Evolutionary conservation across 352 stramenopile species (phyloP).

Genomic region (Phytophthora vignae): DNA sequence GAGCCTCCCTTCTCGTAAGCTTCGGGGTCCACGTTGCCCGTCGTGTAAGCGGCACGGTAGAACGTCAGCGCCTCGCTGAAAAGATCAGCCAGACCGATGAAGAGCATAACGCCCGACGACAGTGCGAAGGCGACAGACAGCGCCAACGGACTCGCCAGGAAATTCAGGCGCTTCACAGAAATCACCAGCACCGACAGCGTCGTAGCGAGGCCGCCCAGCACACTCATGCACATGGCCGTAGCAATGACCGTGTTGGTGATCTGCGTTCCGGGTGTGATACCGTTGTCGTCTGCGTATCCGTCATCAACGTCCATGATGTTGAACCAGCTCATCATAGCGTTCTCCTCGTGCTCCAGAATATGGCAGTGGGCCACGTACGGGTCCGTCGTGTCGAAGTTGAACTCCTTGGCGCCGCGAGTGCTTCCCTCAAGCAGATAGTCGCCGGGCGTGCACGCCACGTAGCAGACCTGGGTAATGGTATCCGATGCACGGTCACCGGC

Average conservation of each 20-base stretch:
- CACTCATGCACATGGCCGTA: constrained; percentile 77
- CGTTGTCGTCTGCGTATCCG: constrained; percentile 47
- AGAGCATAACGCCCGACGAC: constrained; percentile 82
- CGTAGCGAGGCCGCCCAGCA: constrained; percentile 69
- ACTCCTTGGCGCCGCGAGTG: constrained; percentile 65
- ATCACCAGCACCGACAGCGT: constrained; percentile 68
- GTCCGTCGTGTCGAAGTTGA: constrained; percentile 74
- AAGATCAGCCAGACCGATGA: constrained; percentile 72
- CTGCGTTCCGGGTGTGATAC: constrained; percentile 37
- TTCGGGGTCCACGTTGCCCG: constrained; percentile 58
- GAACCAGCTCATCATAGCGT: constrained; percentile 84
- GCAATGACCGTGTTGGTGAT: constrained; percentile 59
- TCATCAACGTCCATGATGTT: constrained; percentile 61
- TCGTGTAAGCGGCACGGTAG: constrained; percentile 62
- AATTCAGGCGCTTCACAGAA: constrained; percentile 52
- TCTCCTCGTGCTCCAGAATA: constrained; percentile 84
- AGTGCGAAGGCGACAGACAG: constrained; percentile 69
- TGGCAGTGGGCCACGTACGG: constrained; percentile 84
- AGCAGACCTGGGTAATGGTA: constrained; percentile 76
- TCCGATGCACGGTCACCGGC: constrained; percentile 40
- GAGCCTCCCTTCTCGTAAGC: constrained; percentile 72
- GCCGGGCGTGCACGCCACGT: constrained; percentile 77
- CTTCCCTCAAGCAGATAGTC: constrained; percentile 65
- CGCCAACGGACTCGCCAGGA: constrained; percentile 73
- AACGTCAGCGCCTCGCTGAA: constrained; percentile 59